phyloP scores from a whole-genome alignment of 345 rosid genomes.

The Populus simonii region DNA sequence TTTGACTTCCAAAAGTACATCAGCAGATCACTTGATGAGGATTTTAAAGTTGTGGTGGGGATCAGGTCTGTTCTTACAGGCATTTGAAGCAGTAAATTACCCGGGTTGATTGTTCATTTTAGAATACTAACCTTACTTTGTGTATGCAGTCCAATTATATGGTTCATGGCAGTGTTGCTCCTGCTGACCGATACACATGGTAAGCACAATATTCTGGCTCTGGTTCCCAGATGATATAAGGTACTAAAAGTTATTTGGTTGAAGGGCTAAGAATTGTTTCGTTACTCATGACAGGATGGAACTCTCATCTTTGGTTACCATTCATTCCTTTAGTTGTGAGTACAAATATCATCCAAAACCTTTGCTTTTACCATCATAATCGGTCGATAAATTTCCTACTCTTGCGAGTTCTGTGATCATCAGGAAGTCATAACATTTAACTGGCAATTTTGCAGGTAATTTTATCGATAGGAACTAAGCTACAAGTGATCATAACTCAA shows the following conservation, averaged over 20 bases:
- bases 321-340: constrained; percentile 83
- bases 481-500: constrained; percentile 79
- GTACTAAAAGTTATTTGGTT: not conserved
- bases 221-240: not conserved
- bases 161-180: constrained; percentile 69
- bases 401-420: not conserved
- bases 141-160: constrained; percentile 64
- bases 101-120: not conserved
- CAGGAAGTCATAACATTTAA: not conserved
- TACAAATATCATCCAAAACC: not conserved
- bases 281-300: constrained; percentile 47
- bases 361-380: not conserved
- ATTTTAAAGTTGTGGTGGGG: constrained; percentile 84
- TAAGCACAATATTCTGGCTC: constrained; percentile 23
- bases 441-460: constrained; percentile 45
- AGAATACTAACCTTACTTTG: constrained; percentile 10
- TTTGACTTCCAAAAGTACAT: constrained; percentile 87
- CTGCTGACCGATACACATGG: constrained; percentile 78
- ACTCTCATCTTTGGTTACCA: constrained; percentile 74
- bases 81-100: not conserved
- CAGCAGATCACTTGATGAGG: constrained; percentile 76
- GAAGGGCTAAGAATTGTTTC: not conserved
- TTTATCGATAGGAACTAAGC: constrained; percentile 72
- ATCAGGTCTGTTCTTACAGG: constrained; percentile 48
- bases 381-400: not conserved